Evolutionary conservation across 192 early-diverging fungal species (phyloP).

Genomic region (Coemansia sp.): DNA sequence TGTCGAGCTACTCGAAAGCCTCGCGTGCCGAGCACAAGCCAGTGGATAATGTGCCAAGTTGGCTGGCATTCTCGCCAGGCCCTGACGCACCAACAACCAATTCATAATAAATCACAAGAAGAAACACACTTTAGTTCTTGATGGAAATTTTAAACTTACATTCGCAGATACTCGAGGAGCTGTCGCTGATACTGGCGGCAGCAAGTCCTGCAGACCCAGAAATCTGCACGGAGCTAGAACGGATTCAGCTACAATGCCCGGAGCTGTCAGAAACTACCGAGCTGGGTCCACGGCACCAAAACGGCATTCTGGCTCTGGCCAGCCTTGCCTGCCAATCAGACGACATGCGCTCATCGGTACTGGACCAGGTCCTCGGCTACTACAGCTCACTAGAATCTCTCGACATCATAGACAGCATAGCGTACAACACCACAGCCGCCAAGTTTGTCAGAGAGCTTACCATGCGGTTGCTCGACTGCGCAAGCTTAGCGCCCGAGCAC

Average conservation of each 20-base stretch:
- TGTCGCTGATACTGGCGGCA: conserved; percentile 36
- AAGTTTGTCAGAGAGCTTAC: conserved; percentile 36
- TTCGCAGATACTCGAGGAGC: conserved; percentile 54
- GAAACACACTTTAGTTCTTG: not conserved
- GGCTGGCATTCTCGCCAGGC: not conserved
- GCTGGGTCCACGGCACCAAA: conserved; percentile 34
- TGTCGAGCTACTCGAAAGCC: conserved; percentile 1
- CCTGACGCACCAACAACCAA: not conserved
- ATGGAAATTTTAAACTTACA: conserved; percentile 47
- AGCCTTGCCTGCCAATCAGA: conserved; percentile 23
- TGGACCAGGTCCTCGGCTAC: conserved; percentile 40
- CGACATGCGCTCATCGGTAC: conserved; percentile 12
- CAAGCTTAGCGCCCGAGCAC: conserved; percentile 14
- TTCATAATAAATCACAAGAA: not conserved
- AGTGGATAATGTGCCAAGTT: too few species aligned
- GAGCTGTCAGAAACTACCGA: conserved; percentile 7
- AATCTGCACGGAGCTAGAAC: conserved; percentile 1
- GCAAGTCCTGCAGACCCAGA: conserved; percentile 19
- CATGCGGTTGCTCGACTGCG: conserved; percentile 32
- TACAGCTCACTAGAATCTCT: conserved; percentile 28
- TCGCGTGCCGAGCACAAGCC: not conserved
- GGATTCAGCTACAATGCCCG: conserved; percentile 39
- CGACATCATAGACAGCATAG: conserved; percentile 14
- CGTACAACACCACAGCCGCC: conserved; percentile 12
- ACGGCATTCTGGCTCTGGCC: conserved; percentile 49